Evolutionary conservation across 495 filamentous ascomycete genomes (phyloP).

Genomic region (Symbiotaphrina buchneri): DNA sequence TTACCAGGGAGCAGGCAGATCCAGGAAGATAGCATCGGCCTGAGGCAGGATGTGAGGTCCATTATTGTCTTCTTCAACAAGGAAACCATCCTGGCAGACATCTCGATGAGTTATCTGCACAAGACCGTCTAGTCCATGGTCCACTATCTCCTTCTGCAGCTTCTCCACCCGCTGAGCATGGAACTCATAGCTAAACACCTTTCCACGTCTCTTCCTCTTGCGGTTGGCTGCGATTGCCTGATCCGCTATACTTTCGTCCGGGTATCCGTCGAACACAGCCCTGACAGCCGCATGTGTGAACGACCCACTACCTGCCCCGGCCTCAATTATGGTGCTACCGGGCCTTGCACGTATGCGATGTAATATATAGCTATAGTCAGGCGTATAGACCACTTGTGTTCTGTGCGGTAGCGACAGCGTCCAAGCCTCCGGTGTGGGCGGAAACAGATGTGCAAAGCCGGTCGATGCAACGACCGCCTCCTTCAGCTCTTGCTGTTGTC

Average conservation of each 20-base stretch:
- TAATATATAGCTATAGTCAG: constrained; percentile 90
- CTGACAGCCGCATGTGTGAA: constrained; percentile 83
- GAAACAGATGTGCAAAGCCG: constrained; percentile 78
- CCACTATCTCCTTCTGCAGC: constrained; percentile 45
- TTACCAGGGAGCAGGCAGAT: constrained; percentile 73
- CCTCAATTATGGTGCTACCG: constrained; percentile 68
- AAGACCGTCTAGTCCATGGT: constrained; percentile 48
- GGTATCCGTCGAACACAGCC: constrained; percentile 72
- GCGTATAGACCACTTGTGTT: constrained; percentile 94
- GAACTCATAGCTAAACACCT: constrained; percentile 87
- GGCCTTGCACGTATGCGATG: constrained; percentile 67
- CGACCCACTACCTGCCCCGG: constrained; percentile 80
- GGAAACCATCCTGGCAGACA: constrained; percentile 75
- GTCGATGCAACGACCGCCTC: constrained; percentile 36
- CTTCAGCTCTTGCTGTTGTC: constrained; percentile 15
- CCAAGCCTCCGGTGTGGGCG: constrained; percentile 86
- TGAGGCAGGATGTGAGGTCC: constrained; percentile 34
- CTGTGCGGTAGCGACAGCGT: constrained; percentile 75
- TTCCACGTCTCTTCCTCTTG: constrained; percentile 28
- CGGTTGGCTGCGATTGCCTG: neutral
- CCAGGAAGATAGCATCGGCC: constrained; percentile 72
- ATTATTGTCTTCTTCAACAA: constrained; percentile 24
- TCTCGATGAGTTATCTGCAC: constrained; percentile 79
- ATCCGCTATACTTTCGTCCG: constrained; percentile 10
- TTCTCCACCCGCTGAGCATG: constrained; percentile 55